Base-by-base conservation (phyloP, 495 filamentous ascomycete genomes). In the Chaetomium tenue region DNA sequence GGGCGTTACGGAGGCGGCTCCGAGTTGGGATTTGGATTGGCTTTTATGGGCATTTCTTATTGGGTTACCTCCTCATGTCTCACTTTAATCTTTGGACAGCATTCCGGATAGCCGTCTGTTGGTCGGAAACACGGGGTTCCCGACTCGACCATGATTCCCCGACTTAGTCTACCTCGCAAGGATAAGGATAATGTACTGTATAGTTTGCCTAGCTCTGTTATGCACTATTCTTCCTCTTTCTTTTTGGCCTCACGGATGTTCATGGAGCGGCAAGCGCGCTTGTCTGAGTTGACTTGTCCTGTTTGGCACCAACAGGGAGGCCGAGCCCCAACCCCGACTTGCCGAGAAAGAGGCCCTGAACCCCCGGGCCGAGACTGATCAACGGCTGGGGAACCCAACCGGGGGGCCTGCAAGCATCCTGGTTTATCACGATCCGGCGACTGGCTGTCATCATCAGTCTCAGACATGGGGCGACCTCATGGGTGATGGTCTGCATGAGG, bases 401-500 rank as follows among this genome's bases (percentile, higher is more conserved):
- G 22, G 5, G 7, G 42, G 55, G 7, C 30, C 39, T 68, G 69
- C 69, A 71, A 30, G 5, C 52, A n/a, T 54, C 20, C 40, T 44
- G 13, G 40, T 18, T 12, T 30, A 69, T 71, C 58, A 65, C 30
- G 1, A 28, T 52, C 33, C 50, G 26, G 50, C 50, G 63, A 44
- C 60, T 63, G 66, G 59, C 61, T 65, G 44, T 48, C n/a, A n/a
- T 58, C 54, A 22, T 58, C 54, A 22, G 53, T 64, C 39, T 52
- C 40, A 54, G 56, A 58, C 28, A 58, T 30, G 60, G 46, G 58
- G 8, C 46, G 51, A 25, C 25, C 39, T 42, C 58, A 58, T 64
- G 63, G 61, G 47, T 18, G 48, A 30, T 54, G 53, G 44, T 62
- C 64, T 58, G 59, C 64, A 66, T 62, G 64, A 61, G 63, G 58